Base-by-base conservation (phyloP, 2,329 filamentous ascomycete species). In the Calonectria ilicicola region DNA sequence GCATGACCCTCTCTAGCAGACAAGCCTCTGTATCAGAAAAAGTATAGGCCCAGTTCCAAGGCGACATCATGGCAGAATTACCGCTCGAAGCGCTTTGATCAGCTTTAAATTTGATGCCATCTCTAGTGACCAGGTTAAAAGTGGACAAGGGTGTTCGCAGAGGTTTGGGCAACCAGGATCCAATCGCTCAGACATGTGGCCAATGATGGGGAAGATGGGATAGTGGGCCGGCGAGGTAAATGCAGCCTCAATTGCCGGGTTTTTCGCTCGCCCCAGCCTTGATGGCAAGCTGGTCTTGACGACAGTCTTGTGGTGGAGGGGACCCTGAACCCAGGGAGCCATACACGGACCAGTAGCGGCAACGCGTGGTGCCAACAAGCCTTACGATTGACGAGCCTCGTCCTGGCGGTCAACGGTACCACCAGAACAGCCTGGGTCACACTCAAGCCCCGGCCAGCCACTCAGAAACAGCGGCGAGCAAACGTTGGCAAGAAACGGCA, bases 371-470 rank as follows among this genome's bases (percentile, higher is more conserved):
- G 63, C 32, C 32, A 67, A 60, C 53, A 65, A 63, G 60, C 67
- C 27, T 72, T 69, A n/a, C 70, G 64, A 79, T 79, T 79, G 75
- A 79, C 66, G 75, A 76, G 49, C 26, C 51, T 38, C 62, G 56
- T 47, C 67, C 63, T 65, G 47, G 71, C 66, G 72, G 51, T 49
- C 26, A 72, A 62, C 42, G 26, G 46, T 44, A 49, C 12, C 23
- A 49, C 70, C 65, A 65, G 46, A 72, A 21, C 3, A 3, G 47
- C 17, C 40, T 38, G 47, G 65, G 69, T 67, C 69, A 72, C 56
- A 58, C 47, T n/a, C 23, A 14, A 23, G 14, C 19, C 47, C 53
- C 21, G n/a, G 26, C 35, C 38, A 46, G n/a, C 70, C 70, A 72
- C 60, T 72, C 23, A 72, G 60, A 69, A 10, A 19, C 8, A 27